Percentiles rank a stretch among this genome's conserved stretches.
phyloP scores from a whole-genome alignment of 1,139 yeast species.

The Candida labiduridarum region DNA sequence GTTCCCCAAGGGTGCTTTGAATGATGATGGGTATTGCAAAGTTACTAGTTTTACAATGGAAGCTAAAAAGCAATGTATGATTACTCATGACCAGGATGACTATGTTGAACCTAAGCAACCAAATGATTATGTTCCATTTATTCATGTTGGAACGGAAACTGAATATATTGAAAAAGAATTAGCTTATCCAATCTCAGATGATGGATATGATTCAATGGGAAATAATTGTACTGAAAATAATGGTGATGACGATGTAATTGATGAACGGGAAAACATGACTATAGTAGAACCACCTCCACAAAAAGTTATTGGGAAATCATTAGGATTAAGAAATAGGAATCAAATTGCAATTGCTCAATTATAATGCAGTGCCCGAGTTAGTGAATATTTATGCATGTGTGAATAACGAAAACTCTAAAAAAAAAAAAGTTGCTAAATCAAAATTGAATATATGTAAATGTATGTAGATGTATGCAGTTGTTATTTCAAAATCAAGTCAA shows the following conservation, averaged over 20 bases:
- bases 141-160: slow-evolving; percentile 21
- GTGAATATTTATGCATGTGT: no score
- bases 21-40: slow-evolving; percentile 23
- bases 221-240: background rate
- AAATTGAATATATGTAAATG: background rate
- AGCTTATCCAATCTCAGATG: slow-evolving; percentile 5
- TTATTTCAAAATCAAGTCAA: background rate
- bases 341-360: slow-evolving; percentile 6
- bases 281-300: background rate
- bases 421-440: background rate
- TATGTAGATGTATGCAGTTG: no score
- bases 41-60: slow-evolving; percentile 28
- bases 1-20: slow-evolving; percentile 5
- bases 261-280: slow-evolving; percentile 3
- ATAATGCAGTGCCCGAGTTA: background rate
- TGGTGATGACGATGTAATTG: background rate
- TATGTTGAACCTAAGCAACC: slow-evolving; percentile 21
- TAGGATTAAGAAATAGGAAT: slow-evolving; percentile 7
- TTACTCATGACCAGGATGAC: slow-evolving; percentile 28
- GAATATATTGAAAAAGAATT: slow-evolving; percentile 17
- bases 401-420: no score
- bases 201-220: slow-evolving; percentile 4
- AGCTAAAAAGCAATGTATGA: slow-evolving; percentile 26
- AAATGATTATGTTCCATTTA: slow-evolving; percentile 20
- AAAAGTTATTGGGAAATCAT: slow-evolving; percentile 10